These are phyloP conservation scores for Butyriboletus appendiculatus DNA, from an alignment of 1,284 basidiomycete species.

Conservation along the genomic window DNA sequence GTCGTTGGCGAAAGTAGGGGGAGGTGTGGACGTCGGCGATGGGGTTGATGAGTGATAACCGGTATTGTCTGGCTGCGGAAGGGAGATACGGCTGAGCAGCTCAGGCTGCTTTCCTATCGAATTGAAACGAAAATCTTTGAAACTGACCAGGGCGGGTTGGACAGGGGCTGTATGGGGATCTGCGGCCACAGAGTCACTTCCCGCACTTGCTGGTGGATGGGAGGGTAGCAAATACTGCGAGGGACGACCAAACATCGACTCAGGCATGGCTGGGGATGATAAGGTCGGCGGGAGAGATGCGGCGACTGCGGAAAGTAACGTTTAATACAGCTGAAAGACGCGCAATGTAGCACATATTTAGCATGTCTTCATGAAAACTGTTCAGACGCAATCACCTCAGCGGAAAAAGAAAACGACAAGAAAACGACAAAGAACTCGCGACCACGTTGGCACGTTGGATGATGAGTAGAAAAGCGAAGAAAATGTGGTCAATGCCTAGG, in stretches of 20 bases:
- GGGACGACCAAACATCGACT: constrained; percentile 33
- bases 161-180: constrained; percentile 16
- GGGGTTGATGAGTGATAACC: constrained; percentile 35
- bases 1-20: neutral
- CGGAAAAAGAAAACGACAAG: neutral
- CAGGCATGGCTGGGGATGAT: constrained; percentile 17
- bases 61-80: constrained; percentile 26
- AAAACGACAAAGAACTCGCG: neutral
- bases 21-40: constrained; percentile 15
- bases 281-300: constrained; percentile 16
- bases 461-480: neutral
- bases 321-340: constrained; percentile 8
- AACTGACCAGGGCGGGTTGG: constrained; percentile 17
- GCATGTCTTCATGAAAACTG: constrained; percentile 3
- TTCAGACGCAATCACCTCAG: constrained; percentile 19
- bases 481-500: neutral
- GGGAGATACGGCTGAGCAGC: constrained; percentile 47
- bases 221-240: constrained; percentile 25
- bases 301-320: constrained; percentile 3
- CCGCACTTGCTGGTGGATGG: neutral
- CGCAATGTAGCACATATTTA: constrained; percentile 18
- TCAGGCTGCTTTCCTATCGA: constrained; percentile 49
- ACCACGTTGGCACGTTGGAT: neutral
- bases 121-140: constrained; percentile 44
- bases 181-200: neutral